These are phyloP conservation scores for Leccinum broughii DNA, from an alignment of 768 basidiomycete species.

Conservation along the genomic window DNA sequence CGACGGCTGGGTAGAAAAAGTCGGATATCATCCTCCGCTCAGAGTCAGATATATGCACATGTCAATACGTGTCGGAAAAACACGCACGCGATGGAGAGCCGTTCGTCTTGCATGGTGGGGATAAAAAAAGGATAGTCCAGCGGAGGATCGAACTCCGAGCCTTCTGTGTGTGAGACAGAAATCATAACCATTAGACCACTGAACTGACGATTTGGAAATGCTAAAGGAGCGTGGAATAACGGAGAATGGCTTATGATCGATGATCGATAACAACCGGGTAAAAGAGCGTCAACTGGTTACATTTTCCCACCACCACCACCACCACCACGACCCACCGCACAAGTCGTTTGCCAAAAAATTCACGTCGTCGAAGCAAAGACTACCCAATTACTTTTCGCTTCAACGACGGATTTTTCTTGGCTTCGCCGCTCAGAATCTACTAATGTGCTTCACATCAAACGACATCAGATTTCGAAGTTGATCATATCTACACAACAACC, in stretches of 20 bases:
- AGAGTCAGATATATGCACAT: background rate
- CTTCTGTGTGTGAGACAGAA: constrained; percentile 41
- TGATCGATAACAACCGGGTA: no score
- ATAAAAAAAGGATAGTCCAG: constrained; percentile 30
- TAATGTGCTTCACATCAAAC: background rate
- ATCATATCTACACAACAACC: no score
- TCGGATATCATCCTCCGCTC: constrained; percentile 84
- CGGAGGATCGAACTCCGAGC: constrained; percentile 39
- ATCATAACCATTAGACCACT: constrained; percentile 41
- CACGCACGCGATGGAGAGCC: constrained; percentile 33
- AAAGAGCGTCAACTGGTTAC: no score
- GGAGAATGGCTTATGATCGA: background rate
- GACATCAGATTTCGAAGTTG: background rate
- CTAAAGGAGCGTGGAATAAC: background rate
- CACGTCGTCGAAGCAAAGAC: background rate
- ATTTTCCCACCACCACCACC: no score
- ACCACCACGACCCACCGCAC: no score
- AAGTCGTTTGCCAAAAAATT: no score
- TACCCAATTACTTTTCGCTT: background rate
- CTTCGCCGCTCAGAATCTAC: background rate
- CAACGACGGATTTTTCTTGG: background rate
- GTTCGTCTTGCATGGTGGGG: constrained; percentile 26
- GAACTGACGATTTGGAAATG: constrained; percentile 20
- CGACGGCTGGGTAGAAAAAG: constrained; percentile 93
- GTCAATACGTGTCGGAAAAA: background rate